Base-by-base conservation (phyloP, 2,329 filamentous ascomycete species). In the Cladophialophora immunda region DNA sequence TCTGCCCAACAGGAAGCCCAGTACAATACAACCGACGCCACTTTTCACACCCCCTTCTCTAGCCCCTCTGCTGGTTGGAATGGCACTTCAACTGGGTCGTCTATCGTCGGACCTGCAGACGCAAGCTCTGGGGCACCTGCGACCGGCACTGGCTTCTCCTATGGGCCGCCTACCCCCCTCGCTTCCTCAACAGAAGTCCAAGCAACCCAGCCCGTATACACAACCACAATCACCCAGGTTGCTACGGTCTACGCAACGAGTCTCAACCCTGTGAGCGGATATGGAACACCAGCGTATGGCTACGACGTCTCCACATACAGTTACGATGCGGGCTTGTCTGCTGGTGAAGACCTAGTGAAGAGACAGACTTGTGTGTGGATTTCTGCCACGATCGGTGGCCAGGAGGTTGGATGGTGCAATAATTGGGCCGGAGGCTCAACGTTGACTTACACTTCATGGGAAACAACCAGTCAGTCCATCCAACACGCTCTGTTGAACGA, bases 321-420 rank as follows among this genome's bases (percentile, higher is more conserved):
- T 27, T 62, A 66, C 57, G 55, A 52, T 11, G 34, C 62, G 19
- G 19, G n/a, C 7, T 32, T 25, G 13, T 17, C 38, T 15, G 9
- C 11, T 22, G n/a, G 15, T n/a, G 62, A 41, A 19, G 57, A n/a
- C 22, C n/a, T 68, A 13, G 65, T 52, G 19, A 70, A 71, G 67
- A 68, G 71, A 72, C 71, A 73, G 65, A 73, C 71, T 9, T 73
- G 72, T 50, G 66, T 69, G 11, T 70, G 68, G 69, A 67, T 73
- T 13, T 70, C 60, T 68, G 72, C 69, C 9, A 66, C 67, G 13
- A 68, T 72, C n/a, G 66, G 54, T 58, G 70, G 69, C 41, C 61
- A 63, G 45, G 45, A 67, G 55, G 71, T 67, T 9, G 65, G 66
- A 6, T 73, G 71, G 71, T 72, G 70, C 38, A 73, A 73, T 54